Base-by-base conservation (phyloP, 2,329 filamentous ascomycete species). In the Epichloe elymi region DNA sequence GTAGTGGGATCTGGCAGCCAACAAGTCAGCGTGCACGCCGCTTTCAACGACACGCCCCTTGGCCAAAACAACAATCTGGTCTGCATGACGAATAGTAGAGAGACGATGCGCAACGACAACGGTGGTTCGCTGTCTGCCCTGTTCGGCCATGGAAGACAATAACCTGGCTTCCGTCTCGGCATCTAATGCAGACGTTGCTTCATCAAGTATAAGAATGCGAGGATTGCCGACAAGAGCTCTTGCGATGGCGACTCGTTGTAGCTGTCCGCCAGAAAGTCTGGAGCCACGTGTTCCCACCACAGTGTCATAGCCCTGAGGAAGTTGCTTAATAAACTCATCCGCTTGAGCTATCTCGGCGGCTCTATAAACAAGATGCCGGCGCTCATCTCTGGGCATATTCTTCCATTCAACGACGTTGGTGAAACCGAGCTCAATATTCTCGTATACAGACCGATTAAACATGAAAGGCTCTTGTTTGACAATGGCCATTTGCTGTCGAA, bases 41-140 rank as follows among this genome's bases (percentile, higher is more conserved):
- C 75, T 67, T 61, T 84, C 80, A 5, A 78, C 65, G 3, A 80
- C 70, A 39, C 67, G 61, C 0, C 81, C 81, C 51, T 74, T 66
- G 2, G 74, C 67, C 54, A 84, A 66, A 5, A 85, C 80, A n/a
- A 83, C 65, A 45, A 85, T 84, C 46, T 76, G 72, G 56, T 84
- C 78, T 0, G 80, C 80, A 48, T 74, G 66, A 53, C 71, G 72
- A 52, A 79, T 74, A 0, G 76, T 79, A 0, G 73, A 74, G 0
- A 80, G 65, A 2, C 76, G 65, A 59, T 80, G 76, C 0, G 80
- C 80, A 52, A 84, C 80, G 8, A 79, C 71, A 41, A 84, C 76
- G 0, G 79, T 81, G 1, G 80, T 84, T 39, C 10, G 8, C 10
- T 30, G 26, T 30, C 8, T 30, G 26, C 3, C 26, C 10, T 30